Evolutionary conservation across 148 eudicot species (phyloP).

Genomic region (Silene conica): DNA sequence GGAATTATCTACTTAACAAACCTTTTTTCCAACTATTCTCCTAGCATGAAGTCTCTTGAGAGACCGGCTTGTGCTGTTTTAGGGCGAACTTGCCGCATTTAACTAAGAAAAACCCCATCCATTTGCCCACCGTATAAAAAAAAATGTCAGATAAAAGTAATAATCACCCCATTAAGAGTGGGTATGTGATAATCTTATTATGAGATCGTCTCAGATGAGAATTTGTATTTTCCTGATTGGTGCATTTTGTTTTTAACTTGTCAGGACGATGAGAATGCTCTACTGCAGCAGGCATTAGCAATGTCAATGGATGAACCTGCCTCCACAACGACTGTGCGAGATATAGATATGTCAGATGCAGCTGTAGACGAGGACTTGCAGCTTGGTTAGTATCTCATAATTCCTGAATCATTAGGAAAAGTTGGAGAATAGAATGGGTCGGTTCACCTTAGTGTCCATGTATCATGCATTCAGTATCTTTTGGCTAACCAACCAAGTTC

Average conservation of each 20-base stretch:
- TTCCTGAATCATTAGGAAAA: not conserved
- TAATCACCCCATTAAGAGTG: not conserved
- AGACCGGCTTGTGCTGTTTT: not conserved
- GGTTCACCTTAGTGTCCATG: not conserved
- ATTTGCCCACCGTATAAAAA: too few relatives aligned
- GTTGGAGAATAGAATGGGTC: not conserved
- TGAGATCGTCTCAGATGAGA: too few relatives aligned
- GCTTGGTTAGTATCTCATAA: slow-evolving; percentile 54
- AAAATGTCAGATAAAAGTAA: too few relatives aligned
- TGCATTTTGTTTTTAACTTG: not conserved
- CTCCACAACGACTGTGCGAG: slow-evolving; percentile 46
- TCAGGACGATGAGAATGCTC: slow-evolving; percentile 93
- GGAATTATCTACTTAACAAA: not conserved
- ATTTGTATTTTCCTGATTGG: not conserved
- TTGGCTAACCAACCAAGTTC: not conserved
- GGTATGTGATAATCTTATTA: not conserved
- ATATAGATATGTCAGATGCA: slow-evolving; percentile 90
- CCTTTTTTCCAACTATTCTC: slow-evolving; percentile 7
- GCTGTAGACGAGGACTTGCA: slow-evolving; percentile 77
- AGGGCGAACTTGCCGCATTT: too few relatives aligned
- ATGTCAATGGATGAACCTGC: slow-evolving; percentile 98
- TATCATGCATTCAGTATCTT: not conserved
- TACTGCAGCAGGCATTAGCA: slow-evolving; percentile 92
- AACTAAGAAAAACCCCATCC: too few relatives aligned
- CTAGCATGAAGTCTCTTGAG: not conserved